A percentile compares a stretch with the other conserved stretches of the same genome.
Conservation (phyloP, 108 stramenopile genomes). For the Stephanodiscus triporus region DNA sequence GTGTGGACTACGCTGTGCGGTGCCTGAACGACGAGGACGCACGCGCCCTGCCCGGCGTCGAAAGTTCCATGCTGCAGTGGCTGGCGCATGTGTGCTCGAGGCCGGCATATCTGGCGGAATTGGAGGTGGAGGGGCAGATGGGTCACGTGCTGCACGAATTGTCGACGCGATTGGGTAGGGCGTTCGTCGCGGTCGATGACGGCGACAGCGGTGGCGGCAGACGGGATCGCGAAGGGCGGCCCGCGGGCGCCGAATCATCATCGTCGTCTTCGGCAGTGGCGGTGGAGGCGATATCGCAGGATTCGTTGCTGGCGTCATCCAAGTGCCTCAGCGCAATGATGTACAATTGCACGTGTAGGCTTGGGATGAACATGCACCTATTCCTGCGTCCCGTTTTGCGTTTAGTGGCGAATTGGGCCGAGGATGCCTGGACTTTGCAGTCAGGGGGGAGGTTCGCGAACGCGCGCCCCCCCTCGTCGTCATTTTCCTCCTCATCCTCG, state of each 20-base stretch:
- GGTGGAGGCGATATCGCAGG: slow-evolving; percentile 26
- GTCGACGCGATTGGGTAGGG: slow-evolving; percentile 23
- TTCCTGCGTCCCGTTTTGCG: slow-evolving; percentile 55
- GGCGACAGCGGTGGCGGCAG: not conserved
- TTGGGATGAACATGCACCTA: slow-evolving; percentile 66
- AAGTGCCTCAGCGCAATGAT: slow-evolving; percentile 43
- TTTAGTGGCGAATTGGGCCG: slow-evolving; percentile 59
- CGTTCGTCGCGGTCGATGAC: slow-evolving; percentile 21
- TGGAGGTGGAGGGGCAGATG: slow-evolving; percentile 48
- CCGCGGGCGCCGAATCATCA: too few species aligned
- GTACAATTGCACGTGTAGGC: slow-evolving; percentile 30
- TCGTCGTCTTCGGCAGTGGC: not conserved
- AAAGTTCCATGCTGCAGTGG: slow-evolving; percentile 57
- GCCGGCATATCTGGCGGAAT: slow-evolving; percentile 60
- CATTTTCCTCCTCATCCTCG: slow-evolving; percentile 20
- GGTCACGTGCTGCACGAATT: slow-evolving; percentile 55
- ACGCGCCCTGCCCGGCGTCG: slow-evolving; percentile 37
- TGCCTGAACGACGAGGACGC: slow-evolving; percentile 61
- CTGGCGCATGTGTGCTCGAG: slow-evolving; percentile 63
- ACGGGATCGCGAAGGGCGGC: slow-evolving; percentile 18
- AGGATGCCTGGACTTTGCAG: slow-evolving; percentile 31
- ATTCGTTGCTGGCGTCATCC: slow-evolving; percentile 21
- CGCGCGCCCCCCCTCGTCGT: slow-evolving; percentile 31
- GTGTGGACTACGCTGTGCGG: slow-evolving; percentile 58
- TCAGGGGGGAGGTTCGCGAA: slow-evolving; percentile 24